These are phyloP conservation scores for Nicotiana obtusifolia DNA, from an alignment of 257 asterid species.

Conservation along the genomic window DNA sequence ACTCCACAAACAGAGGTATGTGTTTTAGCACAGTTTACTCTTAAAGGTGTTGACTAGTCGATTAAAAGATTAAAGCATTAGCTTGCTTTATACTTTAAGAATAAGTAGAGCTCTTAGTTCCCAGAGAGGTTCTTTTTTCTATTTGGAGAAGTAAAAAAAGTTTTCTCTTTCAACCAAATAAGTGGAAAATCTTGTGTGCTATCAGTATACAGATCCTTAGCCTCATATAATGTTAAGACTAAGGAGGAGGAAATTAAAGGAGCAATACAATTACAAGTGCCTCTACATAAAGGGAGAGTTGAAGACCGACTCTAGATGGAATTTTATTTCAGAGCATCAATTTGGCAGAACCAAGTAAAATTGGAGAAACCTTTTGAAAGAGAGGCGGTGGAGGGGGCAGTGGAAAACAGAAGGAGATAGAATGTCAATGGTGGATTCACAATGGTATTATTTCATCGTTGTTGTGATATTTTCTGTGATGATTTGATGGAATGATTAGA, in stretches of 20 bases:
- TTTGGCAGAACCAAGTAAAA: background rate
- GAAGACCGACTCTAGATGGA: background rate
- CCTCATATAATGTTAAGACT: background rate
- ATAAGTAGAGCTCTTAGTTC: background rate
- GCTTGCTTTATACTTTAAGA: background rate
- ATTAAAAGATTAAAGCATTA: background rate
- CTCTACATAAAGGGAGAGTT: background rate
- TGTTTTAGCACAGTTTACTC: background rate
- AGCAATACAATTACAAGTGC: background rate
- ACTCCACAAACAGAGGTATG: constrained; percentile 53
- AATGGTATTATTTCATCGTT: background rate
- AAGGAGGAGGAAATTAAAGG: background rate
- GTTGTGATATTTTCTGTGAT: background rate
- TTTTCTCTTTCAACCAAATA: background rate
- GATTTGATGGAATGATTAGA: background rate
- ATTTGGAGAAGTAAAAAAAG: background rate
- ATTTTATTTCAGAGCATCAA: background rate
- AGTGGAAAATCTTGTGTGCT: background rate
- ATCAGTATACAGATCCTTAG: background rate
- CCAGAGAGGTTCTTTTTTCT: background rate
- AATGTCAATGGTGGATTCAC: background rate
- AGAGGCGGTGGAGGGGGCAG: background rate
- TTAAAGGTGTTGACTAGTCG: background rate
- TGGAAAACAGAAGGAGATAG: background rate
- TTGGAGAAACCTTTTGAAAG: background rate